Evolutionary conservation across 2,329 filamentous ascomycete species (phyloP), one percentile per base, ranked within the genome.

Genomic region (Neopestalotiopsis clavispora): DNA sequence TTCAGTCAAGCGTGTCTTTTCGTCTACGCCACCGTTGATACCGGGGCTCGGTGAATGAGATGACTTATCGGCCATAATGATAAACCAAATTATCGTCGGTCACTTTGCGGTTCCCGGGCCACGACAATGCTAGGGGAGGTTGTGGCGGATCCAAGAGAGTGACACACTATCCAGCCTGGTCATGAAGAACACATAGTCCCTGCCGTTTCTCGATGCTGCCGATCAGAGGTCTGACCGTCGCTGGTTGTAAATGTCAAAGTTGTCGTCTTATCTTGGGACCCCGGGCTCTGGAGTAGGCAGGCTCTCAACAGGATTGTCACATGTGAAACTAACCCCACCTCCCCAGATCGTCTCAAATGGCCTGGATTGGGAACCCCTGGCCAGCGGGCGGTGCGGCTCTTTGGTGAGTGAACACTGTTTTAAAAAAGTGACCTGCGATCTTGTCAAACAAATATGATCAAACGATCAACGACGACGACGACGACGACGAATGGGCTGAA

Each of bases 1-100:
- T 68, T 86, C 84, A 5, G 85, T 87, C 40, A 87, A 78, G 45
- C 85, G 84, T 56, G 83, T 83, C 78, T 85, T 86, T 64, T 86
- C 85, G 32, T 86, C 20, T 73, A 74, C 38, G 71, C 74, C 12
- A 2, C 71, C 70, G 45, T 72, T 73, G 17, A 49, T 32, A 49
- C 66, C 66, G 28, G 69, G 66, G 67, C 66, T 68, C 17, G 75
- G 74, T 32, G 75, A 76, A 42, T 71, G 71, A 4, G 74, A 75
- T 52, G 71, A 68, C 57, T 73, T 69, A 56, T 75, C 73, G 52
- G 73, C 73, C 75, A 75, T 75, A 7, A 64, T 64, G n/a, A 28
- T 40, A 3, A 20, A 30, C 9, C 59, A 40, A 34, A 30, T 34
- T 34, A 61, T 20, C 28, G 34, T 40, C 28, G 59, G 12, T 20